Evolutionary conservation across 2,329 filamentous ascomycete species (phyloP).

Genomic region (Exophiala aquamarina): DNA sequence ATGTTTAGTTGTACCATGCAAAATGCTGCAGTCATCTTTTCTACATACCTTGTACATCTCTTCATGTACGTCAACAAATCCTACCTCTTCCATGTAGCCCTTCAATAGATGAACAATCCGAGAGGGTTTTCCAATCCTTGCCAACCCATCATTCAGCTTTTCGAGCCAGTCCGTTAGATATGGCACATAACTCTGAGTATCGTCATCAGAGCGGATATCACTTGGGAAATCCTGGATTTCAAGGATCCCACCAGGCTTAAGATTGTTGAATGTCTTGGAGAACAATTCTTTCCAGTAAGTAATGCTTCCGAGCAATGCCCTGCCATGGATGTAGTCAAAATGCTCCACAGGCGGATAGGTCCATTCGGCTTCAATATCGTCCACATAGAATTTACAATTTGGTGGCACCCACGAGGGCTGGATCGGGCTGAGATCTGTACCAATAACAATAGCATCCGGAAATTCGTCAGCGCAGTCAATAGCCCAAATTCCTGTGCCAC

Average conservation of each 20-base stretch:
- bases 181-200: too few species aligned
- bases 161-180: too few species aligned
- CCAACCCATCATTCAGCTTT: too few species aligned
- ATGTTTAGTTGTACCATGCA: background rate
- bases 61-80: constrained; percentile 28
- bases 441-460: constrained; percentile 36
- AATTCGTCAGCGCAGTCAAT: constrained; percentile 41
- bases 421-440: constrained; percentile 40
- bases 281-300: constrained; percentile 24
- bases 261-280: constrained; percentile 22
- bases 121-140: too few species aligned
- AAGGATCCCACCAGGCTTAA: constrained; percentile 36
- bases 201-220: background rate
- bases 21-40: background rate
- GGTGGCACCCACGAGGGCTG: constrained; percentile 48
- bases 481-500: constrained; percentile 44
- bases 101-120: constrained; percentile 11
- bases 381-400: constrained; percentile 57
- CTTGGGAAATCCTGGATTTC: constrained; percentile 31
- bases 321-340: constrained; percentile 56
- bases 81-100: constrained; percentile 27
- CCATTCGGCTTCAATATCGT: constrained; percentile 59
- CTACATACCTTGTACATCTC: constrained; percentile 30
- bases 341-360: constrained; percentile 48
- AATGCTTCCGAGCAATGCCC: constrained; percentile 27